phyloP scores from a whole-genome alignment of 306 rosid genomes.

The Echinosophora koreensis region DNA sequence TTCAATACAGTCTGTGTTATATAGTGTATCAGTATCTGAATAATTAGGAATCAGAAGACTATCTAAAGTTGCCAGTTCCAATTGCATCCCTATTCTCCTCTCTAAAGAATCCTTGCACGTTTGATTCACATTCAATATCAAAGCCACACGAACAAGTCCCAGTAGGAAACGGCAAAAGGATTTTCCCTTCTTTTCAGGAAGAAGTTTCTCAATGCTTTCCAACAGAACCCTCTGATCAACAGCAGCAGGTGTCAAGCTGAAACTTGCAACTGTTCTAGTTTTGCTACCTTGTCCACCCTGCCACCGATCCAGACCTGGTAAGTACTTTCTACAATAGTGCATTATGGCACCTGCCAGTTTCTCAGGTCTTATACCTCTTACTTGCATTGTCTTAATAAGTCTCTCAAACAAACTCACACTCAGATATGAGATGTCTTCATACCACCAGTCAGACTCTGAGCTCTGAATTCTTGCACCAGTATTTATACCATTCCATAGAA shows the following conservation, averaged over 20 bases:
- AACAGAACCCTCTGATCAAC: slow-evolving; percentile 78
- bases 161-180: slow-evolving; percentile 85
- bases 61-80: slow-evolving; percentile 91
- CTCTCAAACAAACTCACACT: slow-evolving; percentile 77
- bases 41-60: slow-evolving; percentile 85
- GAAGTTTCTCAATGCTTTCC: slow-evolving; percentile 84
- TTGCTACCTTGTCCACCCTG: slow-evolving; percentile 73
- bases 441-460: slow-evolving; percentile 99
- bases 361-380: slow-evolving; percentile 86
- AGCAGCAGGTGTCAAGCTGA: slow-evolving; percentile 78
- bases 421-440: slow-evolving; percentile 92
- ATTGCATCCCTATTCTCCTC: slow-evolving; percentile 89
- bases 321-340: slow-evolving; percentile 85
- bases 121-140: slow-evolving; percentile 72
- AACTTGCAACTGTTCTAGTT: slow-evolving; percentile 76
- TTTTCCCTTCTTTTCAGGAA: slow-evolving; percentile 85
- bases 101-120: slow-evolving; percentile 75
- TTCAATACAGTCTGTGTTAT: slow-evolving; percentile 79
- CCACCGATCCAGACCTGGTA: slow-evolving; percentile 95
- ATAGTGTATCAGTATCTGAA: slow-evolving; percentile 83
- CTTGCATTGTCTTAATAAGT: slow-evolving; percentile 86
- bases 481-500: slow-evolving; percentile 96
- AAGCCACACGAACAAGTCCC: slow-evolving; percentile 92
- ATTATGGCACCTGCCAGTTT: slow-evolving; percentile 79
- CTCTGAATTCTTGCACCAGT: slow-evolving; percentile 91